These are phyloP conservation scores for Fusarium liriodendri DNA, from an alignment of 2,329 filamentous ascomycete species.

Conservation along the genomic window DNA sequence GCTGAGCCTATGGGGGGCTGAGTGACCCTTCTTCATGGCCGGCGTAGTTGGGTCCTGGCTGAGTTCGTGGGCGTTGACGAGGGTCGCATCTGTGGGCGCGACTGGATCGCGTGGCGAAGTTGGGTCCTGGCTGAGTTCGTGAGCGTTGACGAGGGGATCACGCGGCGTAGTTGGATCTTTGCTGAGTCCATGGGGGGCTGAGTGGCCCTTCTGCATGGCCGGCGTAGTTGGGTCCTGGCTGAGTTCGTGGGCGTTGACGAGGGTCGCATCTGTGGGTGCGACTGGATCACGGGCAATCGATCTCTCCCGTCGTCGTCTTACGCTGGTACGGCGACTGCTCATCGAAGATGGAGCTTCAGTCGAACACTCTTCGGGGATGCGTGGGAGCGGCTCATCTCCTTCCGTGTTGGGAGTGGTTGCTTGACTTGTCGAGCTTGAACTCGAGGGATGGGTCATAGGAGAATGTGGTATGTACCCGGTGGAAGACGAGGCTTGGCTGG, in stretches of 20 bases:
- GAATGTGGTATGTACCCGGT: slow-evolving; percentile 33
- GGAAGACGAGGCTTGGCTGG: background rate
- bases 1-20: slow-evolving; percentile 3
- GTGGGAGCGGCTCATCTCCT: slow-evolving; percentile 10
- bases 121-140: background rate
- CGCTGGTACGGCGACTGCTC: slow-evolving; percentile 5
- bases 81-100: slow-evolving; percentile 17
- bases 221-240: slow-evolving; percentile 15
- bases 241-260: slow-evolving; percentile 19
- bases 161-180: background rate
- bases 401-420: slow-evolving; percentile 1
- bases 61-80: slow-evolving; percentile 19
- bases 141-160: too few relatives aligned
- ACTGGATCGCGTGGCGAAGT: background rate
- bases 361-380: slow-evolving; percentile 34
- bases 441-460: slow-evolving; percentile 38
- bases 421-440: slow-evolving; percentile 12
- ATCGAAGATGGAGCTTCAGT: background rate
- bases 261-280: slow-evolving; percentile 17
- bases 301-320: slow-evolving; percentile 15
- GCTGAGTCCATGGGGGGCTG: slow-evolving; percentile 5
- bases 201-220: background rate
- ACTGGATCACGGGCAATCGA: slow-evolving; percentile 24
- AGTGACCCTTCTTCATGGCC: background rate
- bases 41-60: slow-evolving; percentile 15